Base-by-base conservation (phyloP, 2,329 filamentous ascomycete species). In the Alternaria triticimaculans region DNA sequence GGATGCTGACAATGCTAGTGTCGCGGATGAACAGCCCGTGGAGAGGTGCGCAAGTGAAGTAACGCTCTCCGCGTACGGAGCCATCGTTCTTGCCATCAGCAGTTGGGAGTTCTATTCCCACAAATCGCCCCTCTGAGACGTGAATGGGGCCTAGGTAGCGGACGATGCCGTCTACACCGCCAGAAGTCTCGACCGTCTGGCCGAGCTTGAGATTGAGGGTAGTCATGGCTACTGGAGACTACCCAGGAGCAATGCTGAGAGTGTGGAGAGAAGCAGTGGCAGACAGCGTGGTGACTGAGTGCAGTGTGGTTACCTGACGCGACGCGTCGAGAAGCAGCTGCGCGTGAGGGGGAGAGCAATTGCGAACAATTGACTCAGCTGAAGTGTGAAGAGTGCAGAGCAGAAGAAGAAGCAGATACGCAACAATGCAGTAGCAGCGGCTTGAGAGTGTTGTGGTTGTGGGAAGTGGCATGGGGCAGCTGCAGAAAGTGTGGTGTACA, bases 61-160 rank as follows among this genome's bases (percentile, higher is more conserved):
- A 98, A 20, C 93, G 86, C 76, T 93, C 88, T 65, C 93, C 94
- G 79, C 95, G 88, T 50, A 98, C 93, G 59, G 92, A 91, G 68
- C 95, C 95, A 85, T 98, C 93, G 74, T 98, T 98, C 84, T 98
- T 98, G 30, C 96, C 95, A 20, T 87, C 88, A 57, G 90, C 85
- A 50, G 93, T 91, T 56, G 93, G 89, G 60, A 98, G 87, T 83
- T 97, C 94, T 63, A 98, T 88, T 68, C 95, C 95, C 63, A 97
- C 85, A 93, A 94, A 98, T 65, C 92, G 89, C 66, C 94, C 95
- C 6, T 86, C 84, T 62, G 93, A 66, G 97, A 98, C 97, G 72
- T 87, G 84, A 41, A 95, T 93, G 59, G 87, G 84, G 74, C 96
- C 96, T 64, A 93, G 65, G 81, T 92, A 99, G 73, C 92, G 92